Percentiles rank a stretch among this genome's conserved stretches.
Evolutionary conservation across 768 basidiomycete genomes (phyloP).

Genomic region (Psilocybe azurescens): DNA sequence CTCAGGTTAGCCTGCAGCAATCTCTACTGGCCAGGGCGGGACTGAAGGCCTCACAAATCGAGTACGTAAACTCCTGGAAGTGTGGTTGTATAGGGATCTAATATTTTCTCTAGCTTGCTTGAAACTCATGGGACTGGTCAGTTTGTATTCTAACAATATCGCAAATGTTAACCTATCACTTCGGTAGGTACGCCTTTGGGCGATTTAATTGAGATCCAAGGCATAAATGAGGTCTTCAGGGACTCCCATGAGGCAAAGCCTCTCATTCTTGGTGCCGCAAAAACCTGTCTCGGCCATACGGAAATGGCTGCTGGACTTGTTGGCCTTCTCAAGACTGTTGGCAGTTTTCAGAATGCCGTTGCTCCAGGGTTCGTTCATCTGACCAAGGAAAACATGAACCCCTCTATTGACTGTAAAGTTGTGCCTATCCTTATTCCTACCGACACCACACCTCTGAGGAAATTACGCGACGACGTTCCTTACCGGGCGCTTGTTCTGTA

Average conservation of each 20-base stretch:
- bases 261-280: slow-evolving; percentile 33
- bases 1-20: slow-evolving; percentile 30
- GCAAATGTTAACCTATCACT: background rate
- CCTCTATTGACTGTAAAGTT: slow-evolving; percentile 25
- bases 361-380: slow-evolving; percentile 32
- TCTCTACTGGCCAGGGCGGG: slow-evolving; percentile 27
- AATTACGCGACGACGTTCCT: background rate
- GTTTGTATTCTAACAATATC: background rate
- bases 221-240: slow-evolving; percentile 32
- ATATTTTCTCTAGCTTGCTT: slow-evolving; percentile 25
- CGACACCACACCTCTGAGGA: slow-evolving; percentile 14
- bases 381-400: slow-evolving; percentile 27
- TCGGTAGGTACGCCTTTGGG: slow-evolving; percentile 33
- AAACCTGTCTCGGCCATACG: slow-evolving; percentile 35
- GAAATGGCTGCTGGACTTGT: slow-evolving; percentile 33
- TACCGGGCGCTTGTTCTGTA: slow-evolving; percentile 31
- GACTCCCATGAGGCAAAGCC: slow-evolving; percentile 24
- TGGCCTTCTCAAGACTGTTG: slow-evolving; percentile 29
- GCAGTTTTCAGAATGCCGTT: slow-evolving; percentile 22
- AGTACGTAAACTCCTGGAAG: slow-evolving; percentile 25
- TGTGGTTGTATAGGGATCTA: background rate
- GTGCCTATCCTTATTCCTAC: slow-evolving; percentile 30
- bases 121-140: slow-evolving; percentile 37
- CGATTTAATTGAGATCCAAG: slow-evolving; percentile 37
- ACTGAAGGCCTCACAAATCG: slow-evolving; percentile 28